Evolutionary conservation across 2,329 filamentous ascomycete species (phyloP).

Genomic region (Aspergillus sp.): DNA sequence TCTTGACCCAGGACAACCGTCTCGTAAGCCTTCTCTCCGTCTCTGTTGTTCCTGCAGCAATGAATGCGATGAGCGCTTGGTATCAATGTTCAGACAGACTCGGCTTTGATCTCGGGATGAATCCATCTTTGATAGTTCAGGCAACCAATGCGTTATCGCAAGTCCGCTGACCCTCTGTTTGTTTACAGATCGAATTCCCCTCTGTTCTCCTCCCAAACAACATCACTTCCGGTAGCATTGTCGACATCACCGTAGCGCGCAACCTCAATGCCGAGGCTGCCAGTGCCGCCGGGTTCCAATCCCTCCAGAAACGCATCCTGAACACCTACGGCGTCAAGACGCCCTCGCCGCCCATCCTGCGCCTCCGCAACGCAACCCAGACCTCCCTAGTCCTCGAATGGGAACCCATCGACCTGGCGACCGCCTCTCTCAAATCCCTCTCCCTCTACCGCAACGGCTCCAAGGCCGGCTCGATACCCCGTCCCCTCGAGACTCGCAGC

Average conservation of each 20-base stretch:
- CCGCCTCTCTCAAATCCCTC: constrained; percentile 84
- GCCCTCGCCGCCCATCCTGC: constrained; percentile 74
- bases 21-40: constrained; percentile 62
- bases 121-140: background rate
- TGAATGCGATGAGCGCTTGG: background rate
- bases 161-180: background rate
- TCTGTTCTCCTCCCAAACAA: constrained; percentile 94
- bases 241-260: constrained; percentile 92
- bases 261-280: constrained; percentile 76
- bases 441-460: constrained; percentile 93
- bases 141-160: background rate
- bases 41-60: background rate
- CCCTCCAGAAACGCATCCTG: constrained; percentile 87
- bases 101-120: background rate
- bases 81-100: background rate
- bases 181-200: constrained; percentile 86
- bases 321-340: constrained; percentile 78
- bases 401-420: constrained; percentile 92
- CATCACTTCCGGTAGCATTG: constrained; percentile 93
- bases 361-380: constrained; percentile 95
- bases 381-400: constrained; percentile 98
- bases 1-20: constrained; percentile 94
- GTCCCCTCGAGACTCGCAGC: constrained; percentile 80
- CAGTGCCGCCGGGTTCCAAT: constrained; percentile 72
- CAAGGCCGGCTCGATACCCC: constrained; percentile 93